Evolutionary conservation across 2,329 filamentous ascomycete genomes (phyloP).

Genomic region (Stemphylium vesicarium): DNA sequence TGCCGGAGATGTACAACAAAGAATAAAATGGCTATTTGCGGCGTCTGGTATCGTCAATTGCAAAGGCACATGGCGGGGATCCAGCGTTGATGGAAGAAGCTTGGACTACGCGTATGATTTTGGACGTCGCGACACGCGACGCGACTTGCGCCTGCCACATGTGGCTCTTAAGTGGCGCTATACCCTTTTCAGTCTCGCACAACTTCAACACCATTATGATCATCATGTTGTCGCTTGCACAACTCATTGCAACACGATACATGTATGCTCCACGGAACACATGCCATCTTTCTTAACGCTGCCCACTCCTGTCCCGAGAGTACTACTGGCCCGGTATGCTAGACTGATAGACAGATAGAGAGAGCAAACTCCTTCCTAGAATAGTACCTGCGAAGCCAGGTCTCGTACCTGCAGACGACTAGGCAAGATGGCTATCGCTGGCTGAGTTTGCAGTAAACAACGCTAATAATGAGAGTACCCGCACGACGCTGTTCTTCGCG

Average conservation of each 20-base stretch:
- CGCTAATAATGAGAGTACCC: too few relatives aligned
- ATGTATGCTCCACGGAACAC: neutral
- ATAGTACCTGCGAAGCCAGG: too few relatives aligned
- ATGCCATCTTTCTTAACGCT: neutral
- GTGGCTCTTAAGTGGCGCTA: constrained; percentile 15
- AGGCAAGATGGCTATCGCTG: too few relatives aligned
- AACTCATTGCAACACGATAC: neutral
- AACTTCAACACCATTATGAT: neutral
- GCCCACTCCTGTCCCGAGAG: too few relatives aligned
- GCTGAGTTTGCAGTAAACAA: too few relatives aligned
- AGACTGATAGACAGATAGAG: too few relatives aligned
- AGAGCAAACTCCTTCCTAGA: too few relatives aligned
- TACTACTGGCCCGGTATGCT: too few relatives aligned
- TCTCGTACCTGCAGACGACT: too few relatives aligned
- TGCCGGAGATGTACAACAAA: neutral
- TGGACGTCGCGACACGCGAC: constrained; percentile 13
- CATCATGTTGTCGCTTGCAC: neutral
- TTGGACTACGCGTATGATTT: constrained; percentile 13
- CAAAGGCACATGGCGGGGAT: constrained; percentile 20
- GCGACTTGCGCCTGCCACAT: constrained; percentile 19
- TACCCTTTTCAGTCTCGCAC: neutral
- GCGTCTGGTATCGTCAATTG: constrained; percentile 12
- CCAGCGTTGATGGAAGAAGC: constrained; percentile 8
- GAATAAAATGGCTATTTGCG: neutral
- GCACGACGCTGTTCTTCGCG: too few relatives aligned